Conservation (phyloP, 1,284 basidiomycete species). For the Agroathelia rolfsii region DNA sequence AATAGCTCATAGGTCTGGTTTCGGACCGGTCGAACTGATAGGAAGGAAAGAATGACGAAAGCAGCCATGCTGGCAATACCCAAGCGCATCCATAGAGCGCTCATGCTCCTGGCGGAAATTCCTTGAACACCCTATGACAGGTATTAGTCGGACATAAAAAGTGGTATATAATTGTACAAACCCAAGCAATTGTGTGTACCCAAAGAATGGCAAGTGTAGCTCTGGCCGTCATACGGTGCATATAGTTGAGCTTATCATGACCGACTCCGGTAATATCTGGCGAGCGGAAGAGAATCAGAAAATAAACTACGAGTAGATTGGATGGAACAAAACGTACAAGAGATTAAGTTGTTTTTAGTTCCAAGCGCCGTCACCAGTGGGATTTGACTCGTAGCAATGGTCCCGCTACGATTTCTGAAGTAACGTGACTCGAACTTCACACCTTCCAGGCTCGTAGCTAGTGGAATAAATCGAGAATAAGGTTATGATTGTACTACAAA, state of each 20-base stretch:
- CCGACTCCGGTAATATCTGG: slow-evolving; percentile 51
- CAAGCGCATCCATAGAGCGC: slow-evolving; percentile 29
- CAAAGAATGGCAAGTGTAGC: slow-evolving; percentile 37
- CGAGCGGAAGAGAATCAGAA: too few species aligned
- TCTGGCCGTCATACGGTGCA: slow-evolving; percentile 43
- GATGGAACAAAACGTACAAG: slow-evolving; percentile 29
- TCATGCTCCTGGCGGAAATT: too few species aligned
- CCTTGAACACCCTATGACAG: too few species aligned
- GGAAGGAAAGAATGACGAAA: slow-evolving; percentile 27
- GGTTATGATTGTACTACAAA: neutral
- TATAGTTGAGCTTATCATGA: slow-evolving; percentile 48
- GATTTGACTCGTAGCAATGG: slow-evolving; percentile 43
- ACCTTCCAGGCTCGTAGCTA: slow-evolving; percentile 28
- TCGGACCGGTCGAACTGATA: slow-evolving; percentile 36
- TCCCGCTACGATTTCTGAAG: slow-evolving; percentile 39
- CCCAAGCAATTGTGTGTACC: slow-evolving; percentile 36
- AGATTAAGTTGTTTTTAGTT: slow-evolving; percentile 54
- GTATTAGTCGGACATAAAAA: too few species aligned
- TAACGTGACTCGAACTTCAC: slow-evolving; percentile 26
- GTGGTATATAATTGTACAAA: too few species aligned
- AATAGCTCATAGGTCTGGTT: slow-evolving; percentile 37
- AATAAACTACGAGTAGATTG: neutral
- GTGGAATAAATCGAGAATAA: too few species aligned
- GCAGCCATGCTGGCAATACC: slow-evolving; percentile 30
- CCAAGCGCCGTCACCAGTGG: slow-evolving; percentile 55